Base-by-base conservation (phyloP, 2,329 filamentous ascomycete species). In the Tolypocladium capitatum region DNA sequence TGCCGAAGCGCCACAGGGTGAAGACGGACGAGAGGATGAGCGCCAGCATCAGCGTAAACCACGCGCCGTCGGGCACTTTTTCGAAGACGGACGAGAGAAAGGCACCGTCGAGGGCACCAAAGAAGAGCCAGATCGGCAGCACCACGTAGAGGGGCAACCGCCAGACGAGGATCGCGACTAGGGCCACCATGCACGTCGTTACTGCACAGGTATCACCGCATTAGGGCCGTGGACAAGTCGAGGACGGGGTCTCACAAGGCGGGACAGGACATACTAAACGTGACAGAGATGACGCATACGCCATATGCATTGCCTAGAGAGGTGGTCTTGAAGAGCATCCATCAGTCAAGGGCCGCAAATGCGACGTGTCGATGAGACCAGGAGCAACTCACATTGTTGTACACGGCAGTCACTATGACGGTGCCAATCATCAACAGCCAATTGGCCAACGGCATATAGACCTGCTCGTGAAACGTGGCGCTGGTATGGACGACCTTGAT, bases 381-480 rank as follows among this genome's bases (percentile, higher is more conserved):
- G 27, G 6, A 7, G 4, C 27, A 4, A 35, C 34, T 5, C 9
- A 35, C 34, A 35, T 86, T 84, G 59, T 81, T 84, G 65, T 86
- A 89, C 3, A 86, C 76, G 0, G 78, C 79, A 1, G 85, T 84
- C 9, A 89, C 80, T 9, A 88, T 67, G n/a, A 91, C 74, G 1
- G 83, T 83, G 2, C 84, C 84, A 31, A 84, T 69, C 80, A 89
- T 83, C 52, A 90, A 70, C 1, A 89, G 66, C 82, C 84, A 89
- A 58, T 90, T 90, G 4, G 80, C 78, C 13, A 85, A 66, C 0
- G 85, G 85, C 16, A 91, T 79, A 56, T 88, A 90, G 0, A 90
- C 70, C 57, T 91, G 85, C 3, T 83, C 83, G 55, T 88, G 80
- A 53, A 86, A 86, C 2, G 66, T 73, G 33, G 72, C 75, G 6